Evolutionary conservation across 176 grass and related monocot genomes (phyloP).

Genomic region (Typha latifolia): DNA sequence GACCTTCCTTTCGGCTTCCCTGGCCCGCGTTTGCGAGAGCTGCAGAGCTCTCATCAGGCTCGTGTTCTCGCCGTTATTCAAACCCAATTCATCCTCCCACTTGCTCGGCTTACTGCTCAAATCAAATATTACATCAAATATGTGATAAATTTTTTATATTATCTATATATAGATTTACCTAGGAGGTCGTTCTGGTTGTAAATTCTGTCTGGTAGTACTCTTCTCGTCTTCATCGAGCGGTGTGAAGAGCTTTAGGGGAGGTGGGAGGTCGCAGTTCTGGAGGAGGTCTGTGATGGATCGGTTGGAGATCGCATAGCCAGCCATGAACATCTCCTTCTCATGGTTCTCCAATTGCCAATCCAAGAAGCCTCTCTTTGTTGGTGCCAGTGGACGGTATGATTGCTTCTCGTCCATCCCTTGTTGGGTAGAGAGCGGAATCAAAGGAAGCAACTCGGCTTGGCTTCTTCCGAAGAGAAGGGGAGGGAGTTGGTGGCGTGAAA

Average conservation of each 20-base stretch:
- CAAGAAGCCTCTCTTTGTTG: conserved; percentile 22
- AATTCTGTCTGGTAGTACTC: neutral
- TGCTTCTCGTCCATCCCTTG: conserved; percentile 12
- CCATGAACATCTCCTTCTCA: conserved; percentile 52
- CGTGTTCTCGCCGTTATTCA: conserved; percentile 8
- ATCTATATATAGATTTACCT: neutral
- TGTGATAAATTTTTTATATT: too few relatives aligned
- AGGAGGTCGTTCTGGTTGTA: conserved; percentile 5
- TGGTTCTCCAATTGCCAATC: conserved; percentile 41
- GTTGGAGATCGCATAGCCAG: conserved; percentile 23
- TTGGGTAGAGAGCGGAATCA: neutral
- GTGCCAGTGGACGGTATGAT: neutral
- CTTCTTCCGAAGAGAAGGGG: neutral
- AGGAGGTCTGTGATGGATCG: conserved; percentile 45
- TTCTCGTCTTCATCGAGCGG: conserved; percentile 24
- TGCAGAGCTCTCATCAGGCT: conserved; percentile 57
- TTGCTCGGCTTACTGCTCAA: too few relatives aligned
- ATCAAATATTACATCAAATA: too few relatives aligned
- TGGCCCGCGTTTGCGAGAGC: conserved; percentile 86
- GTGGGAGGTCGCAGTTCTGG: conserved; percentile 91
- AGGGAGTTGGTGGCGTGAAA: conserved; percentile 1
- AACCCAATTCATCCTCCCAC: conserved; percentile 22
- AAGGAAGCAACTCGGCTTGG: neutral
- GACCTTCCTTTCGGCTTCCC: conserved; percentile 68
- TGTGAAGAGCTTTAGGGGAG: conserved; percentile 76